These are phyloP conservation scores for Colletotrichum tamarilloi DNA, from an alignment of 2,329 filamentous ascomycete genomes.

Conservation along the genomic window DNA sequence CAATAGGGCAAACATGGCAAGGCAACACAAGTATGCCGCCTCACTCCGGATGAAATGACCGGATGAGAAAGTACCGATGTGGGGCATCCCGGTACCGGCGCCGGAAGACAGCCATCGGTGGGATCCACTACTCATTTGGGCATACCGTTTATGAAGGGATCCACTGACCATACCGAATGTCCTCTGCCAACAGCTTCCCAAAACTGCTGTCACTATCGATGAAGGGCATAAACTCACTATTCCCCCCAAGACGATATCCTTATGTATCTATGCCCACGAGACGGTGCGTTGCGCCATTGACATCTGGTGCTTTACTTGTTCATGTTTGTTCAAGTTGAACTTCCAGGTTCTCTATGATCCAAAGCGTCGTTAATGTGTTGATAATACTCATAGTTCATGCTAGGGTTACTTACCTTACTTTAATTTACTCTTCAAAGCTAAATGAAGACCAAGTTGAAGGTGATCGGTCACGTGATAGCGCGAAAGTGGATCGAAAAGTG, in stretches of 20 bases:
- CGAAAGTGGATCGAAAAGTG: constrained; percentile 14
- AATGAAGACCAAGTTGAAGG: not conserved
- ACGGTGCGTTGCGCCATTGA: not conserved
- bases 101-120: not conserved
- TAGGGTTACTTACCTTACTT: not conserved
- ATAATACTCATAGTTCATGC: not conserved
- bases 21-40: not conserved
- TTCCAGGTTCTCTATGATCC: not conserved
- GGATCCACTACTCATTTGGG: not conserved
- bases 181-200: not conserved
- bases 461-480: constrained; percentile 24
- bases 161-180: not conserved
- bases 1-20: not conserved
- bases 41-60: not conserved
- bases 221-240: not conserved
- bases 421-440: not conserved
- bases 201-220: not conserved
- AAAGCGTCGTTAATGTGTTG: not conserved
- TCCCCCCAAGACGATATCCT: too few species aligned
- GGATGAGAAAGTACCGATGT: not conserved
- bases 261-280: not conserved
- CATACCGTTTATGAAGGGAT: too few species aligned
- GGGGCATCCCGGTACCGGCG: not conserved
- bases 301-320: not conserved
- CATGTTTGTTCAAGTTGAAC: not conserved